phyloP scores from a whole-genome alignment of 768 basidiomycete genomes.

The Phanerodontia chrysosporium region DNA sequence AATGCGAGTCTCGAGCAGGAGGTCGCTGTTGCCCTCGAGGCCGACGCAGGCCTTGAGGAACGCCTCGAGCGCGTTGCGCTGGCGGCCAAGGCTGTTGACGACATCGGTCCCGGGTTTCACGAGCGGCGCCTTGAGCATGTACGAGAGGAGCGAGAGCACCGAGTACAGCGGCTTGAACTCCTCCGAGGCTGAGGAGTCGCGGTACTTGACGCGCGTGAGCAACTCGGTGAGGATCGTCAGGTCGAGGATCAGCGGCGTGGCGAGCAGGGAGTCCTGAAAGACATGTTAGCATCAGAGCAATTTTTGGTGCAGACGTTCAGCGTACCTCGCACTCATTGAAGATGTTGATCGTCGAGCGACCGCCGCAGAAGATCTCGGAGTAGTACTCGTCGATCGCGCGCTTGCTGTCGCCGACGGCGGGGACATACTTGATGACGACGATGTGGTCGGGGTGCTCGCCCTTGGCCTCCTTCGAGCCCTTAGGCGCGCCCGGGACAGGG shows the following conservation, averaged over 20 bases:
- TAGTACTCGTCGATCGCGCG: constrained; percentile 99
- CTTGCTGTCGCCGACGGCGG: constrained; percentile 96
- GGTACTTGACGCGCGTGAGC: constrained; percentile 89
- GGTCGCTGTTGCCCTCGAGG: constrained; percentile 75
- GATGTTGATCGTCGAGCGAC: constrained; percentile 89
- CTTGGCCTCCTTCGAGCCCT: constrained; percentile 52
- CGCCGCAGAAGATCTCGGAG: constrained; percentile 96
- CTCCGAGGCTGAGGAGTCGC: constrained; percentile 43
- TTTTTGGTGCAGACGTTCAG: no score
- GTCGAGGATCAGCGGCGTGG: constrained; percentile 94
- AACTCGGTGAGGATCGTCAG: constrained; percentile 91
- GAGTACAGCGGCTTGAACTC: constrained; percentile 86
- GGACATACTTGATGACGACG: constrained; percentile 96
- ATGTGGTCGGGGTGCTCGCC: constrained; percentile 98
- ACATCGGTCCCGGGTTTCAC: constrained; percentile 93
- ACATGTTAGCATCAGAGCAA: constrained; percentile 8
- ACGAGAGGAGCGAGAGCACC: constrained; percentile 87
- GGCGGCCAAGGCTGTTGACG: constrained; percentile 91
- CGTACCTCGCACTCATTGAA: constrained; percentile 95
- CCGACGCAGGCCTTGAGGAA: constrained; percentile 96
- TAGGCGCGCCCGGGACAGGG: constrained; percentile 47
- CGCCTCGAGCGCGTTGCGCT: constrained; percentile 88
- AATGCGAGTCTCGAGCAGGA: constrained; percentile 82
- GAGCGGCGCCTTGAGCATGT: constrained; percentile 98
- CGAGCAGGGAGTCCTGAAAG: constrained; percentile 83